A percentile compares a stretch with the other conserved stretches of the same genome.
These are phyloP conservation scores for Polyporus tsugae DNA, from an alignment of 1,284 basidiomycete genomes.

Conservation along the genomic window DNA sequence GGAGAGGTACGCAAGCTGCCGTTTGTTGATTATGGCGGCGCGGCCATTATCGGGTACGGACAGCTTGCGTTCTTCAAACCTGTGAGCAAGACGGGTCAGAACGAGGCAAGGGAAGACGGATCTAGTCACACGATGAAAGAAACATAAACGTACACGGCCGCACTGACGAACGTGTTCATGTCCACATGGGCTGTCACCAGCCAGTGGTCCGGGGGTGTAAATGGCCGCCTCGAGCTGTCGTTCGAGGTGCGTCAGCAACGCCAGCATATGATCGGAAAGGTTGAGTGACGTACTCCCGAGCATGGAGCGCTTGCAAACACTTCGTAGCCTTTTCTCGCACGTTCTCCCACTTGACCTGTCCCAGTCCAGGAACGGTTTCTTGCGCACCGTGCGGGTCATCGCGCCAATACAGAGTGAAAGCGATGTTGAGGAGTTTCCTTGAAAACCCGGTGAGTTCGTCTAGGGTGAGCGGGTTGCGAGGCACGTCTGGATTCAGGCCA, in stretches of 20 bases:
- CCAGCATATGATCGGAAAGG: too few relatives aligned
- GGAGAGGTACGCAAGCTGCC: conserved; percentile 77
- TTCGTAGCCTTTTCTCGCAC: conserved; percentile 77
- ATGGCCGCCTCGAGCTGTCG: conserved; percentile 79
- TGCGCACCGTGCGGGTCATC: conserved; percentile 59
- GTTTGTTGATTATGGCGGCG: conserved; percentile 57
- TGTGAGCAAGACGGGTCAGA: conserved; percentile 33
- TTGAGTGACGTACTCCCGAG: conserved; percentile 77
- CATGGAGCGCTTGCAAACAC: conserved; percentile 83
- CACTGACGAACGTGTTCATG: conserved; percentile 88
- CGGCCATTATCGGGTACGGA: conserved; percentile 45
- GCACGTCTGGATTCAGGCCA: conserved; percentile 37
- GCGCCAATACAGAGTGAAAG: conserved; percentile 84
- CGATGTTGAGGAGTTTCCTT: conserved; percentile 77
- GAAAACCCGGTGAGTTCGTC: conserved; percentile 85
- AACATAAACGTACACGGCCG: conserved; percentile 72
- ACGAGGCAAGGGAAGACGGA: not conserved
- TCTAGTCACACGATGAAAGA: not conserved
- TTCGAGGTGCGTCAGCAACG: conserved; percentile 12
- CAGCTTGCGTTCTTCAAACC: conserved; percentile 67
- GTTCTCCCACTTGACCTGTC: conserved; percentile 62
- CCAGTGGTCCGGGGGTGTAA: conserved; percentile 89
- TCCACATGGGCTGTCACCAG: conserved; percentile 82
- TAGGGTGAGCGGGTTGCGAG: conserved; percentile 79
- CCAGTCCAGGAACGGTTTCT: conserved; percentile 53